These are phyloP conservation scores for Cercospora berteroae DNA, from an alignment of 2,329 filamentous ascomycete species.

Conservation along the genomic window DNA sequence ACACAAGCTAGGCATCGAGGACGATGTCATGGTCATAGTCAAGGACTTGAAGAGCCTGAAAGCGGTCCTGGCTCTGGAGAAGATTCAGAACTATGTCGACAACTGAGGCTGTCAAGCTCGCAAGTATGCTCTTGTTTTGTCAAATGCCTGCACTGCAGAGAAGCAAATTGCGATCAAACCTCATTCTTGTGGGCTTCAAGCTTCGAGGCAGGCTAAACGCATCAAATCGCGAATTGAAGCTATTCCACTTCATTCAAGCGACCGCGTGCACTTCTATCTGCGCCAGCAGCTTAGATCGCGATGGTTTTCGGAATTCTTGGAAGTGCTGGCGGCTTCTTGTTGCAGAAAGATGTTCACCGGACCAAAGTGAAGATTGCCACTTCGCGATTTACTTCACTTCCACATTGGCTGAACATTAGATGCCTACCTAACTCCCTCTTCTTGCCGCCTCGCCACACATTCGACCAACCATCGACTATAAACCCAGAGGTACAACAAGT, in stretches of 20 bases:
- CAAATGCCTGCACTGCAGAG: not conserved
- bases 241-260: not conserved
- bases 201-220: not conserved
- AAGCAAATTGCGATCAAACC: not conserved
- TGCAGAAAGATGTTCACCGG: not conserved
- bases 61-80: not conserved
- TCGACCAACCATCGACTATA: not conserved
- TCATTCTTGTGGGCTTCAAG: not conserved
- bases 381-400: not conserved
- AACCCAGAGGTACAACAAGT: not conserved
- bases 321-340: not conserved
- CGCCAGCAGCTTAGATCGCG: too few species aligned
- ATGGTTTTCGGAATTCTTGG: not conserved
- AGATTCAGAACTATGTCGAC: slow-evolving; percentile 4
- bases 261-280: not conserved
- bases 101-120: not conserved
- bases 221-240: not conserved
- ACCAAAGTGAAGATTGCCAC: not conserved
- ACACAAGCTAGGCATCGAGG: not conserved
- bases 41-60: not conserved
- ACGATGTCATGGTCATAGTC: not conserved
- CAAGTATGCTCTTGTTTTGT: not conserved
- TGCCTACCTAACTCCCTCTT: not conserved
- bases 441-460: not conserved
- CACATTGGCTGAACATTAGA: not conserved